These are phyloP conservation scores for Paraphaeosphaeria sporulosa DNA, from an alignment of 2,329 filamentous ascomycete genomes.

Conservation along the genomic window DNA sequence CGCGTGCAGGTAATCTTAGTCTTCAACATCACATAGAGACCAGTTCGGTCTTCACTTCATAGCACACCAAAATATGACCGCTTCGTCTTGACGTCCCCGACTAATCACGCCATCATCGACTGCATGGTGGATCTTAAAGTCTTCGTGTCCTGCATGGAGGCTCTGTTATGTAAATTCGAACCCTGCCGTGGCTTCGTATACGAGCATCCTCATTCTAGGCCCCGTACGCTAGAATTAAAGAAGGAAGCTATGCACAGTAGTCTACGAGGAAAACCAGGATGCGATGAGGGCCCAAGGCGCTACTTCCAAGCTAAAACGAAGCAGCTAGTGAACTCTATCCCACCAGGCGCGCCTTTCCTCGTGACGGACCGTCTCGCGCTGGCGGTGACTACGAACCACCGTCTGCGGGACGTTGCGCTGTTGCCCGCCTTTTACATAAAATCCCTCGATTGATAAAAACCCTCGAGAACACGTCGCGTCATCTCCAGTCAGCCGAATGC, in stretches of 20 bases:
- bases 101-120: neutral
- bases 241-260: neutral
- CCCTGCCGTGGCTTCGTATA: neutral
- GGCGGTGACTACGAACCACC: neutral
- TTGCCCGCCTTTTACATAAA: neutral
- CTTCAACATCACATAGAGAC: neutral
- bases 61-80: neutral
- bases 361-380: neutral
- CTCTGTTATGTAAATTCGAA: neutral
- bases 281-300: neutral
- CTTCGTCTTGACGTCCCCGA: neutral
- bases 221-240: neutral
- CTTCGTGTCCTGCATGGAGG: neutral
- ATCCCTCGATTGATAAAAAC: too few relatives aligned
- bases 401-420: neutral
- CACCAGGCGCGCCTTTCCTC: neutral
- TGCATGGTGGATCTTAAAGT: neutral
- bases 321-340: slow-evolving; percentile 10
- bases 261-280: slow-evolving; percentile 4
- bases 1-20: neutral
- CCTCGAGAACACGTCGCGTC: neutral
- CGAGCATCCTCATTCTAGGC: neutral
- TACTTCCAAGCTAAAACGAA: neutral
- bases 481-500: slow-evolving; percentile 6
- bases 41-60: neutral